Percentiles rank a stretch among this genome's conserved stretches.
Conservation (phyloP, 345 rosid species). For the Cardiospermum halicacabum region DNA sequence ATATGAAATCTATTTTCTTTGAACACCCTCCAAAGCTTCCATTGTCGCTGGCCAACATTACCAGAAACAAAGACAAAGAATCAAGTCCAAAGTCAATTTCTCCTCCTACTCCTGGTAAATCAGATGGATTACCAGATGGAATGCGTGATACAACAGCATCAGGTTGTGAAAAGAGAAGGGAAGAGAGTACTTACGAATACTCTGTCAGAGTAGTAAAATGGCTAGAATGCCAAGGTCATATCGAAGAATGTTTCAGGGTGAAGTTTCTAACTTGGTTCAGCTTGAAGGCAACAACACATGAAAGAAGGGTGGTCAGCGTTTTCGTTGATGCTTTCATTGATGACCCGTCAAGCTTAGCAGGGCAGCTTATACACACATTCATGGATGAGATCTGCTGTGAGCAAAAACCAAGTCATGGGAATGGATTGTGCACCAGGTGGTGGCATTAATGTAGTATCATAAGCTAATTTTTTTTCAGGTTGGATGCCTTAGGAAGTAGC, state of each 20-base stretch:
- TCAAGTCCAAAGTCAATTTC: constrained; percentile 21
- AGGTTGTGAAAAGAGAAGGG: constrained; percentile 28
- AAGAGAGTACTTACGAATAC: constrained; percentile 42
- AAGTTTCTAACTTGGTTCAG: constrained; percentile 70
- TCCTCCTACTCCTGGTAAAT: constrained; percentile 42
- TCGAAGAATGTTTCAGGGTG: constrained; percentile 44
- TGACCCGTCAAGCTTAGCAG: constrained; percentile 52
- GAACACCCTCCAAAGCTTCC: constrained; percentile 10
- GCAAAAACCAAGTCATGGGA: constrained; percentile 22
- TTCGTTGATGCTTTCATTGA: constrained; percentile 41
- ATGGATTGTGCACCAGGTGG: constrained; percentile 24
- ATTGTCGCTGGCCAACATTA: constrained; percentile 2
- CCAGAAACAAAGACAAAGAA: constrained; percentile 18
- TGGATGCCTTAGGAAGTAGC: background rate
- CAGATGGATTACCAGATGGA: constrained; percentile 22
- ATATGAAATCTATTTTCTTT: constrained; percentile 9
- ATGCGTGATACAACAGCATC: constrained; percentile 13
- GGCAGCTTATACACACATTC: constrained; percentile 46
- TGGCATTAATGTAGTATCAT: constrained; percentile 20
- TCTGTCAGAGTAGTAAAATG: constrained; percentile 41
- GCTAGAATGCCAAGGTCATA: constrained; percentile 48
- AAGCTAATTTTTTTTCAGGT: background rate
- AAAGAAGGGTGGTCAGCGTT: constrained; percentile 50
- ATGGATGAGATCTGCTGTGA: constrained; percentile 33
- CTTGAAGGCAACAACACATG: constrained; percentile 48